A percentile compares a stretch with the other conserved stretches of the same genome.
These are phyloP conservation scores for Aspergillus diversus DNA, from an alignment of 495 filamentous ascomycete genomes.

Conservation along the genomic window DNA sequence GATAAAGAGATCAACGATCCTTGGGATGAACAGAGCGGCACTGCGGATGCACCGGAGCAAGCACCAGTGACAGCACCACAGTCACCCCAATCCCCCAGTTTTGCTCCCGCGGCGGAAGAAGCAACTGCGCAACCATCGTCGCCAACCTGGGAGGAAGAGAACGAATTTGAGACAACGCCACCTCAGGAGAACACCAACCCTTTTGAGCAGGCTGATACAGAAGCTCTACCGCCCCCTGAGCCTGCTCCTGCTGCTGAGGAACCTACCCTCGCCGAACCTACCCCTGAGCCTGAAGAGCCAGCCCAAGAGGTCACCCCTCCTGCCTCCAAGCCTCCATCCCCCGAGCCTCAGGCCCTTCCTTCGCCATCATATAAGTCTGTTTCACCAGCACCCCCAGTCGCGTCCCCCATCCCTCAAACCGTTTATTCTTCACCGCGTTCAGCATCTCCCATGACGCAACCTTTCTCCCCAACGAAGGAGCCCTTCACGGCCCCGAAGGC, in stretches of 20 bases:
- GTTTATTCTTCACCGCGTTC: constrained; percentile 24
- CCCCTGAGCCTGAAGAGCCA: constrained; percentile 17
- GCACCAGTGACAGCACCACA: constrained; percentile 31
- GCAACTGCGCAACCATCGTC: constrained; percentile 1
- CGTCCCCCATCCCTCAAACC: constrained; percentile 24
- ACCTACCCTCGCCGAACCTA: not conserved
- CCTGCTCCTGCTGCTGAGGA: not conserved
- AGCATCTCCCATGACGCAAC: constrained; percentile 20
- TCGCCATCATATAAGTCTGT: constrained; percentile 20
- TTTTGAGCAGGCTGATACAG: not conserved
- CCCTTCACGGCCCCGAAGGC: constrained; percentile 17
- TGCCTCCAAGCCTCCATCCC: constrained; percentile 22
- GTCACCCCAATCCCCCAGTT: constrained; percentile 26
- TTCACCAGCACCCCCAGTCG: constrained; percentile 21
- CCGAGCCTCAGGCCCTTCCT: constrained; percentile 10
- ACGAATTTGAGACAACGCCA: not conserved
- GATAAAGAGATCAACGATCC: constrained; percentile 17
- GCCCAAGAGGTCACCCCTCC: constrained; percentile 23
- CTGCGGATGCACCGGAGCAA: constrained; percentile 24
- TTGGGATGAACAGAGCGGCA: constrained; percentile 23
- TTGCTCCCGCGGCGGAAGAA: constrained; percentile 28
- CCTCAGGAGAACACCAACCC: not conserved
- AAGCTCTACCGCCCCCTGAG: not conserved
- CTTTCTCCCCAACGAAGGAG: constrained; percentile 12
- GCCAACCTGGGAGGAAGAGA: constrained; percentile 17